These are phyloP conservation scores for Chaetomium sp. DNA, from an alignment of 2,329 filamentous ascomycete genomes.

Conservation along the genomic window DNA sequence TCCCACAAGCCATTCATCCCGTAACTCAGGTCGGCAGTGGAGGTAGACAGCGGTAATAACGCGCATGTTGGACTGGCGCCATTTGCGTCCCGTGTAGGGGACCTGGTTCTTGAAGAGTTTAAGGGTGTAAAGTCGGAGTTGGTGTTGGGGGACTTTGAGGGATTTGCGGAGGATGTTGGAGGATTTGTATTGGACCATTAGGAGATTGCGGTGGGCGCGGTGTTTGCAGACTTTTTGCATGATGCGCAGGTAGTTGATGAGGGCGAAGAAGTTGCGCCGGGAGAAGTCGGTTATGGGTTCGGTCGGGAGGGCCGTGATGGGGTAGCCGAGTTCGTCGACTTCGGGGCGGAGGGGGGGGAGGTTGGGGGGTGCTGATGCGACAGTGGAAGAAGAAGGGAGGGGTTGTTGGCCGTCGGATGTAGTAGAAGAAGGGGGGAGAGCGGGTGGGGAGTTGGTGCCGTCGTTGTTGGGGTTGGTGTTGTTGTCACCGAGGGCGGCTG, in stretches of 20 bases:
- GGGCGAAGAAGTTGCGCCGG: constrained; percentile 88
- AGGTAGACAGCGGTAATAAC: constrained; percentile 97
- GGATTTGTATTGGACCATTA: constrained; percentile 93
- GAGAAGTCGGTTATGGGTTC: constrained; percentile 85
- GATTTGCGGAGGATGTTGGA: constrained; percentile 87
- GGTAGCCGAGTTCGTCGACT: constrained; percentile 84
- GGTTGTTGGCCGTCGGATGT: too few species aligned
- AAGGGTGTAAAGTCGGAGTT: constrained; percentile 85
- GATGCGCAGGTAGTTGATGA: constrained; percentile 90
- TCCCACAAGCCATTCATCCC: constrained; percentile 91
- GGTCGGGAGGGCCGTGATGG: constrained; percentile 60
- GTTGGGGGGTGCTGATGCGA: too few species aligned
- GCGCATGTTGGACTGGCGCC: constrained; percentile 96
- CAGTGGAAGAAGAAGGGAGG: too few species aligned
- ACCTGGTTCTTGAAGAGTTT: constrained; percentile 99
- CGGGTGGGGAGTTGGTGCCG: constrained; percentile 11
- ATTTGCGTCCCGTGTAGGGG: constrained; percentile 95
- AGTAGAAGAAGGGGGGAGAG: too few species aligned
- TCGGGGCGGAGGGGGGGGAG: constrained; percentile 41
- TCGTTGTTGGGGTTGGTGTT: background rate
- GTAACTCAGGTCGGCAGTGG: constrained; percentile 83
- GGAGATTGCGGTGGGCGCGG: constrained; percentile 88
- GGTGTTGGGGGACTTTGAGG: constrained; percentile 80
- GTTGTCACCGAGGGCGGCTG: background rate
- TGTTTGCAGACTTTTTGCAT: constrained; percentile 97